A percentile compares a stretch with the other conserved stretches of the same genome.
These are phyloP conservation scores for Cyberlindnera bimundalis DNA, from an alignment of 805 yeast genomes.

Conservation along the genomic window DNA sequence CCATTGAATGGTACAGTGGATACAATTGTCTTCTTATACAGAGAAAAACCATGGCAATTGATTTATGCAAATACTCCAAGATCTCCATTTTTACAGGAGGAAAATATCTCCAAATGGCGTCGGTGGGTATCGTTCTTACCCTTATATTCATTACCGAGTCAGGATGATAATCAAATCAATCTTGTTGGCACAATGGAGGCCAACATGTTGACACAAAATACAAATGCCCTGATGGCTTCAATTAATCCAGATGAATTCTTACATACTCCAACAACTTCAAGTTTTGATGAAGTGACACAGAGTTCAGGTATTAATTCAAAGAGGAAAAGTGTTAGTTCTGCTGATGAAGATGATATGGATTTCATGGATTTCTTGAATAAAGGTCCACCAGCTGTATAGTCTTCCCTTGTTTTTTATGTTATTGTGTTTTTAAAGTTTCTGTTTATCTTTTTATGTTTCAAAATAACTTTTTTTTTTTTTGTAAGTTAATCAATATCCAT, in stretches of 20 bases:
- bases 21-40: slow-evolving; percentile 64
- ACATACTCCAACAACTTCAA: slow-evolving; percentile 7
- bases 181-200: slow-evolving; percentile 5
- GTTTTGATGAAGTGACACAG: slow-evolving; percentile 3
- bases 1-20: slow-evolving; percentile 81
- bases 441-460: too few species aligned
- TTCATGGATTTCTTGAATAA: slow-evolving; percentile 43
- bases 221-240: slow-evolving; percentile 12
- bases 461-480: too few species aligned
- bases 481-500: slow-evolving; percentile 8
- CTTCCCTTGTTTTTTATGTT: too few species aligned
- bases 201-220: slow-evolving; percentile 4
- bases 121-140: slow-evolving; percentile 40
- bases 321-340: slow-evolving; percentile 6
- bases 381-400: slow-evolving; percentile 34
- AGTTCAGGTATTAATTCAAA: background rate
- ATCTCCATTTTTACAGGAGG: slow-evolving; percentile 22
- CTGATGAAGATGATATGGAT: slow-evolving; percentile 36
- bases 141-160: slow-evolving; percentile 41
- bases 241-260: slow-evolving; percentile 20
- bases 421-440: too few species aligned
- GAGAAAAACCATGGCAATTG: slow-evolving; percentile 78
- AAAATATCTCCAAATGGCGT: slow-evolving; percentile 38
- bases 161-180: background rate
- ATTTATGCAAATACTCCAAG: slow-evolving; percentile 30